Base-by-base conservation (phyloP, 1,284 basidiomycete species). In the Ustilago sp. region DNA sequence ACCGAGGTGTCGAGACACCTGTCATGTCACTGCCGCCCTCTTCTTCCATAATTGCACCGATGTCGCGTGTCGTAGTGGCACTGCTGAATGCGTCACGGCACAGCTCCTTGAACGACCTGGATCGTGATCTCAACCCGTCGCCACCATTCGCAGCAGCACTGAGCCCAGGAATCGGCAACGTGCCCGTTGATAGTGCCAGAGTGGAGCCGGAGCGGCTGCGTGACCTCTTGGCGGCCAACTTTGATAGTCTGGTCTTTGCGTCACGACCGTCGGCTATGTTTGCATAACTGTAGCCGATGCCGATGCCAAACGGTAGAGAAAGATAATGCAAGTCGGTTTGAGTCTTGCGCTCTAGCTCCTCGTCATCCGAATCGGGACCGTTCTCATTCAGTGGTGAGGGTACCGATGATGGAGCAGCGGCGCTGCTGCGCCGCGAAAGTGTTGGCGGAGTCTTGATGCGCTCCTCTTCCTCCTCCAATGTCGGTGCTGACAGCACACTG, bases 201-300 rank as follows among this genome's bases (percentile, higher is more conserved):
- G 57, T 60, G 0, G 73, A 70, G 12, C 60, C 50, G 1, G 57
- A 59, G 4, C 50, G 60, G 12, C 39, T 52, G 28, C 59, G 61
- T 13, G 63, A 56, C 4, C 55, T 54, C 23, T 62, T 71, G 1
- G 59, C 66, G 19, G 59, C 69, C 28, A 77, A 31, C 12, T 52
- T 56, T 13, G 59, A 51, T 8, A 77, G 59, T 9, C 74, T 36
- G 13, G 57, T 55, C 31, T 60, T 41, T 12, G 69, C 69, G 15
- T 68, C 74, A 12, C 61, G 51, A 8, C 61, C 59, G 32, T 73
- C 70, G 15, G 62, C 57, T 45, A 77, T 69, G 52, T 60, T 55
- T 47, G 61, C 65, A 31, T 77, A 73, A 53, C 67, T 70, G 71
- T 74, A 77, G 2, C 75, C 75, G n/a, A 77, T 68, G 4, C 75